Base-by-base conservation (phyloP, 495 filamentous ascomycete genomes). In the Physcia stellaris region DNA sequence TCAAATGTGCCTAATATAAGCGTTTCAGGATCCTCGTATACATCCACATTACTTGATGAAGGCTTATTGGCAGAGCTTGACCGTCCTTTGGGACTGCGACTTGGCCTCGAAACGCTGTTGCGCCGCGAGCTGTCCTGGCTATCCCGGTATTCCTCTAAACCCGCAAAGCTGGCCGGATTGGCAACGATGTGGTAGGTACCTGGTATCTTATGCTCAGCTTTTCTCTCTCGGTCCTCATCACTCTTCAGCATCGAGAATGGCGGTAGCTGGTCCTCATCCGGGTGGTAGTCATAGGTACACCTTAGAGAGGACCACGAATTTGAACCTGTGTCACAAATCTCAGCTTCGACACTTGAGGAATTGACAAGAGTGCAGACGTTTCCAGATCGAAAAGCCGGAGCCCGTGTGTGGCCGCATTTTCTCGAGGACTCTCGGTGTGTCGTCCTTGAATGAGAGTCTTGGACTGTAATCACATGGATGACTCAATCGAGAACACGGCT, bases 211-310 rank as follows among this genome's bases (percentile, higher is more conserved):
- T 51, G 51, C 40, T 72, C 63, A 5, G 73, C 73, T 44, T 77
- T 78, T 41, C 49, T 62, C 43, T 78, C 73, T 37, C 73, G 52
- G 1, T 76, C 73, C 30, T 77, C 73, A 42, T 77, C 73, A n/a
- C 60, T 75, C 3, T 62, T 73, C 26, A 78, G 59, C 6, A 51
- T 41, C 15, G 64, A 49, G 45, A 78, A 77, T 2, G 64, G 61
- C 11, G 73, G 71, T 4, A 77, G 56, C 2, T 55, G 39, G 42
- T 69, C 61, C 7, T 53, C 44, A n/a, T 46, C 31, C n/a, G 18
- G 46, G 42, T 33, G 58, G 53, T 35, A 54, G 50, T 27, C 53
- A 49, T 16, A 50, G 47, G 45, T 45, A 35, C 35, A 48, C 43
- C 28, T 55, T 48, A 41, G 31, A 48, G 24, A 46, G 45, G 20